Percentiles rank a stretch among this genome's conserved stretches.
Conservation (phyloP, 805 yeast species). For the Vanderwaltozyma tropicalis region DNA sequence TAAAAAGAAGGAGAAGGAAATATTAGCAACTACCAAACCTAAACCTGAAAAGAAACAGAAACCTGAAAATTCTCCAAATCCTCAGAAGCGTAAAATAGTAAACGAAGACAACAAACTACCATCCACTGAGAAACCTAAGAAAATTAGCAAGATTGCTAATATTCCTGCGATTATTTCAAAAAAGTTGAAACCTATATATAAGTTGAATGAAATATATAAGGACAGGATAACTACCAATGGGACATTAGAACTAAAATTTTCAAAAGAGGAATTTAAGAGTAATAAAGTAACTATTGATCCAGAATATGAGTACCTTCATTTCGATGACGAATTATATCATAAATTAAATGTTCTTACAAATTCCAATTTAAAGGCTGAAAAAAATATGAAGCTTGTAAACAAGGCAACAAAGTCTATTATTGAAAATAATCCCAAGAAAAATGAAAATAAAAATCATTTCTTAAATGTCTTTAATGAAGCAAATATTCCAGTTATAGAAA, state of each 20-base stretch:
- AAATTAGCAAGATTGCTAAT: not conserved
- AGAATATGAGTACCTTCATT: constrained; percentile 7
- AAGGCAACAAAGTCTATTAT: too few species aligned
- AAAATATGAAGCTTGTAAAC: too few species aligned
- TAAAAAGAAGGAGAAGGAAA: not conserved
- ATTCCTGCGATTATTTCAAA: too few species aligned
- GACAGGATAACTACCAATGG: not conserved
- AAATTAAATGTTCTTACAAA: not conserved
- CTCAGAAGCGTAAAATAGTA: too few species aligned
- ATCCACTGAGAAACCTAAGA: not conserved
- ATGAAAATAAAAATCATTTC: too few species aligned
- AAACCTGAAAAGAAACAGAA: not conserved
- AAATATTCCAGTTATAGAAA: constrained; percentile 1
- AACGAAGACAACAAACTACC: too few species aligned
- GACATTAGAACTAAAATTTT: constrained; percentile 1
- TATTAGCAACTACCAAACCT: not conserved
- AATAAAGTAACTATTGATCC: constrained; percentile 9
- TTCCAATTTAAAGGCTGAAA: not conserved
- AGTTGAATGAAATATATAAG: not conserved
- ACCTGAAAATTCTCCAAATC: too few species aligned
- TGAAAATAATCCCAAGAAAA: too few species aligned
- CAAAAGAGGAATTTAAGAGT: not conserved
- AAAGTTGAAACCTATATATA: not conserved
- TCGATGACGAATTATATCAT: constrained; percentile 3
- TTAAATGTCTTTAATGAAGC: not conserved